Evolutionary conservation across 768 basidiomycete species (phyloP), one percentile per base, ranked within the genome.

Genomic region (Chalciporus piperatus): DNA sequence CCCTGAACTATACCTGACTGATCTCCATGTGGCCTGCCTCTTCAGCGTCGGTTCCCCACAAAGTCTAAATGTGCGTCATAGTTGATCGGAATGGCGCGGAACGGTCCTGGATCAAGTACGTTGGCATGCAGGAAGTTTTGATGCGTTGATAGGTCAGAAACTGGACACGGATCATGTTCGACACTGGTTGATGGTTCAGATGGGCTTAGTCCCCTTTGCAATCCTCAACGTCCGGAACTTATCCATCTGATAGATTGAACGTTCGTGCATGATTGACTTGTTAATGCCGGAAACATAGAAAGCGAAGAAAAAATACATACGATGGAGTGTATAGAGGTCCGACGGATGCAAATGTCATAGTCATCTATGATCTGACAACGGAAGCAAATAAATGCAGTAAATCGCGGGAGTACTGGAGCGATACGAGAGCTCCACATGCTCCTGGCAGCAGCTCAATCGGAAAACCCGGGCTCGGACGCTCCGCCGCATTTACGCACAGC

Each of bases 31-130:
- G 40, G 2, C 40, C n/a, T 41, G 19, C 42, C 41, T n/a, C 14
- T 28, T 39, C 32, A 30, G 25, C 27, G 14, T n/a, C 37, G 25
- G n/a, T 41, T 22, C 33, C n/a, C 38, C 35, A 30, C 41, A 39
- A 62, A 60, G 55, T 54, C 50, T 58, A 51, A 61, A 51, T 52
- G 56, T 55, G 56, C 59, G 52, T 61, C 59, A 52, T 48, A 19
- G 23, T 61, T 47, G 52, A 51, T 54, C 51, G 42, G 52, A 25
- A 16, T 9, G 13, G 19, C 17, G 19, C 47, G 41, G 51, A 25
- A 41, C 33, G 28, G n/a, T 33, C 33, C 30, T 30, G 25, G 17
- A 41, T 22, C 22, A 22, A 22, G 22, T 22, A 22, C 4, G 22
- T 22, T 22, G 22, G 22, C 22, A 22, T 27, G 27, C 27, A 9